Evolutionary conservation across 306 rosid species (phyloP), one percentile per base, ranked within the genome.

Genomic region (Acacia crassicarpa): DNA sequence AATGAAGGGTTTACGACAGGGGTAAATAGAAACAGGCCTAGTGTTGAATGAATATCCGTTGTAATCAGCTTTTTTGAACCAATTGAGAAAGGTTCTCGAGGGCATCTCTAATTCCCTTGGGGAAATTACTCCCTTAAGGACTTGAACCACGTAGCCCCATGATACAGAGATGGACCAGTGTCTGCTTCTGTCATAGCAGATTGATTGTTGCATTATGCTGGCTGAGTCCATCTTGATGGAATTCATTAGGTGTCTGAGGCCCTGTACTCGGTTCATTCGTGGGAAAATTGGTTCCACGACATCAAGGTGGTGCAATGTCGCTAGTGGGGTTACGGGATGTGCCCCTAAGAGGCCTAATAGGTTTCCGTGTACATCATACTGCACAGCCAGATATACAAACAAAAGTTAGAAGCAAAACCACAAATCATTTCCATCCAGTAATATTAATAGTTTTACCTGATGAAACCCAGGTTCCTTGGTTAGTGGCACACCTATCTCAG

Each of bases 31-130:
- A 27, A 27, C 35, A 11, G 97, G 99, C 59, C 99, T 89, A 17
- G 99, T 93, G 91, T 95, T 95, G 86, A 95, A 95, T 6, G 98
- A 90, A 78, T 95, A 95, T 11, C 98, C 94, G 41, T 91, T 91
- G 82, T 88, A 90, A 78, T 95, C 97, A 22, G 97, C 96, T 77
- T 88, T 88, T 81, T 19, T 89, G 40, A 91, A 89, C 98, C 97
- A 95, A 78, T 93, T 92, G 8, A 91, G 92, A 44, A 95, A 93
- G 10, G 99, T 95, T 78, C 99, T 75, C 0, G 97, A 80, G 11
- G 98, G 97, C 87, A 89, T 93, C 63, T 95, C 99, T 15, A 92
- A 62, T 67, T 93, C 99, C 75, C 99, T 85, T 0, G 98, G 98
- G 14, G 98, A 93, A 44, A 91, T 19, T 13, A 91, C 87, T 43